Base-by-base conservation (phyloP, 306 rosid genomes). In the Vicia sativa region DNA sequence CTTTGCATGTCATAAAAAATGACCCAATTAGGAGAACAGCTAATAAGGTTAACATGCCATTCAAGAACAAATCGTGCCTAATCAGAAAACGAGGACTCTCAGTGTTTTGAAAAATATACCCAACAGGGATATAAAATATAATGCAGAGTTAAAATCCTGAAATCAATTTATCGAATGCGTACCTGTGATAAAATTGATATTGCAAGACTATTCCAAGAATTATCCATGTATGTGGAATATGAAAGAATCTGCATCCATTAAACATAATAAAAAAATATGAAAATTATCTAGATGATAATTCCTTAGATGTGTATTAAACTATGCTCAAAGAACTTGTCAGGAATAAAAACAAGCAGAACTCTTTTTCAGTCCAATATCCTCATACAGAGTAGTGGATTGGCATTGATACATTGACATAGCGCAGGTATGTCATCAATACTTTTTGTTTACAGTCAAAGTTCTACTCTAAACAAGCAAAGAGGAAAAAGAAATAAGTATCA, bases 111-210 rank as follows among this genome's bases (percentile, higher is more conserved):
- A 25, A 72, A 54, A 57, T 55, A 65, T 19, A 21, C 44, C 28
- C 21, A 10, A 9, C 31, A 42, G 54, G 21, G 69, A 56, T 49
- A 64, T 9, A 50, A 53, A 65, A 78, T 65, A 74, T 12, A 52
- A 74, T 37, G 42, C 45, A 37, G 63, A 45, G 43, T 49, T 21
- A 74, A 21, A 70, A 66, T 62, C 49, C 74, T 55, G 46, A 73
- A 25, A 57, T 64, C 65, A 50, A 38, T 50, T 48, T 58, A 9
- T 65, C 52, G 18, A 69, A 60, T 31, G 26, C 63, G 46, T 86
- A 93, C 98, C 97, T 93, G 87, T 78, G 90, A 83, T 73, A 93
- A 71, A 65, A 88, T 83, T 65, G 89, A 85, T 48, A 83, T 60
- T 5, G 96, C 88, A 50, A 86, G 97, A 74, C 90, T 81, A 73